Base-by-base conservation (phyloP, 2,329 filamentous ascomycete species). In the Aspergillus sclerotialis region DNA sequence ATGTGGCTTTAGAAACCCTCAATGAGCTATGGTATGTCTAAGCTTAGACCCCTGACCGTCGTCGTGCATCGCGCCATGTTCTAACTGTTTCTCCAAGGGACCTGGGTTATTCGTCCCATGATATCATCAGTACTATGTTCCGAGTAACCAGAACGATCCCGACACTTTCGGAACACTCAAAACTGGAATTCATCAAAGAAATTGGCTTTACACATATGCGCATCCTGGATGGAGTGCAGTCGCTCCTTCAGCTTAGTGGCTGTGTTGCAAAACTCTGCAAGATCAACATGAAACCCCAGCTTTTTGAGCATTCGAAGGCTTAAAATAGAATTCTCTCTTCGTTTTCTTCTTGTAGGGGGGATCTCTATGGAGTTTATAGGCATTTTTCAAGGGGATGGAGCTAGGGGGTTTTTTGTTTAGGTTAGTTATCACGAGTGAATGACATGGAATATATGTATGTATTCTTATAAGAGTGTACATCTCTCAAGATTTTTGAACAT, bases 121-220 rank as follows among this genome's bases (percentile, higher is more conserved):
- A 98, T 61, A 94, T 98, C 50, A 93, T 98, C 62, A 93, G 84
- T 65, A 98, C 90, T 42, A 98, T 98, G 92, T 96, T 98, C 72
- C 82, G 83, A 55, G 92, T 98, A 40, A 96, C 92, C 29, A 98
- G 96, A 70, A 93, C 88, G 2, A 88, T 96, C 39, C 84, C 86
- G 2, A 87, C 83, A 2, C 68, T 98, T 37, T 92, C 87, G 47
- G 92, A 98, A 65, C 88, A 96, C 61, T 80, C 88, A 11, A 95
- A 95, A 68, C 71, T 98, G 42, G 90, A 96, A 58, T 98, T 96
- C 51, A 94, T 96, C 67, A 90, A 88, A 67, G 92, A 95, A 66
- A 98, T 98, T 62, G 92, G 92, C 34, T 96, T 96, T 63, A 94
- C 92, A 2, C 92, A 98, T 58, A 98, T 98, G 92, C 89, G 93